These are phyloP conservation scores for Candida mattraensis DNA, from an alignment of 805 yeast genomes.

Conservation along the genomic window DNA sequence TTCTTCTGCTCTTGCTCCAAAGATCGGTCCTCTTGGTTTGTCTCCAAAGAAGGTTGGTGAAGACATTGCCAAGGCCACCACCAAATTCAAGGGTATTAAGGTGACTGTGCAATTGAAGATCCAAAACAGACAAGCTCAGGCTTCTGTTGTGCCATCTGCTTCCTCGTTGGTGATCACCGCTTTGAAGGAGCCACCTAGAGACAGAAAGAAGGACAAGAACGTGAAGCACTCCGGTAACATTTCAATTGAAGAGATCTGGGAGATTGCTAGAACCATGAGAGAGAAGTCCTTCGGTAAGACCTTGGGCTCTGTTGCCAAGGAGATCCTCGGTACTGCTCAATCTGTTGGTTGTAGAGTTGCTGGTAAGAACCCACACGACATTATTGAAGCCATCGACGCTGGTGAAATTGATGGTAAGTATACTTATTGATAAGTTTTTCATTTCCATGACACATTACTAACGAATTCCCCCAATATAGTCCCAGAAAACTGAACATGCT, in stretches of 20 bases:
- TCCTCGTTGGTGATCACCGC: slow-evolving; percentile 98
- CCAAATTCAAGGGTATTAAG: slow-evolving; percentile 97
- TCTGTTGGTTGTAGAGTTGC: slow-evolving; percentile 99
- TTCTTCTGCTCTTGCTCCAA: slow-evolving; percentile 98
- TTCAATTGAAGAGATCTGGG: slow-evolving; percentile 93
- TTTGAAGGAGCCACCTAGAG: slow-evolving; percentile 99
- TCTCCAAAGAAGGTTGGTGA: slow-evolving; percentile 99
- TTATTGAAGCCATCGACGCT: slow-evolving; percentile 96
- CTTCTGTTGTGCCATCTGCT: slow-evolving; percentile 99
- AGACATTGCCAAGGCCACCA: slow-evolving; percentile 99
- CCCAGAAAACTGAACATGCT: slow-evolving; percentile 65
- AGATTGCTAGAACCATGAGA: slow-evolving; percentile 96
- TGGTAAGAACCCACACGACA: slow-evolving; percentile 98
- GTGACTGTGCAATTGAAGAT: slow-evolving; percentile 98
- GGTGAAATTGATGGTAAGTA: slow-evolving; percentile 86
- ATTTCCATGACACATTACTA: too few relatives aligned
- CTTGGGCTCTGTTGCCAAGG: slow-evolving; percentile 96
- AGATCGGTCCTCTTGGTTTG: slow-evolving; percentile 99
- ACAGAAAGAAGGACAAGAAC: slow-evolving; percentile 99
- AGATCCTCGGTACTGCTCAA: slow-evolving; percentile 99
- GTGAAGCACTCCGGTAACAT: slow-evolving; percentile 99
- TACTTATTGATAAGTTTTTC: slow-evolving; percentile 18
- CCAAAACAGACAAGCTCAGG: slow-evolving; percentile 99
- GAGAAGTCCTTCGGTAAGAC: slow-evolving; percentile 97
- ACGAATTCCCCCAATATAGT: slow-evolving; percentile 33